Conservation (phyloP, 345 rosid species). For the Nasturtium officinale region DNA sequence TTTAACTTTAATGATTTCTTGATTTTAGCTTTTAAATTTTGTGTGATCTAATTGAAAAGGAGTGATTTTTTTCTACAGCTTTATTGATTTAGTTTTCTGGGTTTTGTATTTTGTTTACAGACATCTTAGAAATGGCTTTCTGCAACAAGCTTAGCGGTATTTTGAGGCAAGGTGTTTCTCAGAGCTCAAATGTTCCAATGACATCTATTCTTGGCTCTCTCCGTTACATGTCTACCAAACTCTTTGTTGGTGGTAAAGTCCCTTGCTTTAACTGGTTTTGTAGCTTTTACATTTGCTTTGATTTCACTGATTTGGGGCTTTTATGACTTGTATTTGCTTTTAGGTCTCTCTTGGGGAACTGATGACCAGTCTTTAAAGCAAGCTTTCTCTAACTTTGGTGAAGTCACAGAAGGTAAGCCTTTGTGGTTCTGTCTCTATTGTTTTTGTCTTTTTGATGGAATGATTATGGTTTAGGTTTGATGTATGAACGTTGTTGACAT, state of each 20-base stretch:
- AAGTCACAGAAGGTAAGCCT: conserved; percentile 51
- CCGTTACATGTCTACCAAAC: conserved; percentile 60
- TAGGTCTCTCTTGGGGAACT: conserved; percentile 54
- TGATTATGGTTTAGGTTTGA: neutral
- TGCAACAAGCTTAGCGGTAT: conserved; percentile 56
- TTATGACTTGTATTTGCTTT: neutral
- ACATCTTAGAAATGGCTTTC: conserved; percentile 58
- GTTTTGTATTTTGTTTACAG: neutral
- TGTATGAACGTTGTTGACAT: neutral
- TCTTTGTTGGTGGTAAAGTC: conserved; percentile 76
- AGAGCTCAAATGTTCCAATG: conserved; percentile 48
- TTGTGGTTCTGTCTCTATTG: neutral
- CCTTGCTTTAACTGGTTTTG: too few species aligned
- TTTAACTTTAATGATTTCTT: neutral
- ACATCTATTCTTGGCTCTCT: conserved; percentile 60
- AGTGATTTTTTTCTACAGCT: neutral
- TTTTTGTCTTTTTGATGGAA: neutral
- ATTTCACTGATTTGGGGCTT: neutral
- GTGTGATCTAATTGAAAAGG: neutral
- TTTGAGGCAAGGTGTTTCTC: conserved; percentile 50
- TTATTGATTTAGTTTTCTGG: conserved; percentile 10
- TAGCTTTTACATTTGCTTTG: neutral
- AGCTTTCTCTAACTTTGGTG: conserved; percentile 53
- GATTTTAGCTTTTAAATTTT: neutral
- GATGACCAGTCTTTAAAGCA: conserved; percentile 51